Evolutionary conservation across 2,329 filamentous ascomycete species (phyloP).

Genomic region (Macrophomina pseudophaseolina): DNA sequence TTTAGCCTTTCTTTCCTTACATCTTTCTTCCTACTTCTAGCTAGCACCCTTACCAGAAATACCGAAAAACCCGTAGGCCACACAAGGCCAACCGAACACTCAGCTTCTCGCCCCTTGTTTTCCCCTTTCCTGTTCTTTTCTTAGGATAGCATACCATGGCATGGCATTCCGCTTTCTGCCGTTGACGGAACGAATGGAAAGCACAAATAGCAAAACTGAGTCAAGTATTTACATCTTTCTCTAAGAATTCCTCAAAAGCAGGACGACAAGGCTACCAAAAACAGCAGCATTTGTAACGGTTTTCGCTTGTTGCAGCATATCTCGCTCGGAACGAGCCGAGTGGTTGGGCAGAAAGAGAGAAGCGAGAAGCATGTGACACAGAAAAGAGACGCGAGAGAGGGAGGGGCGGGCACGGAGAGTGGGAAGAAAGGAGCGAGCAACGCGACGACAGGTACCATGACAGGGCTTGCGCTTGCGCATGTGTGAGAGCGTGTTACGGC

Average conservation of each 20-base stretch:
- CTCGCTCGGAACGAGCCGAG: conserved; percentile 13
- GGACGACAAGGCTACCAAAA: neutral
- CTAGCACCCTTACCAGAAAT: conserved; percentile 2
- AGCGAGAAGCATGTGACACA: neutral
- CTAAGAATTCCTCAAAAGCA: neutral
- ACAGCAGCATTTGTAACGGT: neutral
- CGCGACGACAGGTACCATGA: conserved; percentile 1
- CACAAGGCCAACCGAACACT: neutral
- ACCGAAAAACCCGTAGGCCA: conserved; percentile 5
- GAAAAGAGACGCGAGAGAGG: neutral
- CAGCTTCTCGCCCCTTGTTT: neutral
- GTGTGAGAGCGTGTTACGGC: neutral
- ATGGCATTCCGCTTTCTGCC: conserved; percentile 2
- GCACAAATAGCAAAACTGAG: neutral
- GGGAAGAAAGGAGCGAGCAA: neutral
- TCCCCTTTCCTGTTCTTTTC: neutral
- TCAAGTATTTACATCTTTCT: neutral
- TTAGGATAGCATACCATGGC: neutral
- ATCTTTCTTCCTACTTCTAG: neutral
- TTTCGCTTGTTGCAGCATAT: conserved; percentile 12
- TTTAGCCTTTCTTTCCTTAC: neutral
- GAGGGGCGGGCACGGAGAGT: neutral
- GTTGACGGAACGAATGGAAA: neutral
- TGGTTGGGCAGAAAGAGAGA: neutral
- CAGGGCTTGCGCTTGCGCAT: neutral